Evolutionary conservation across 148 eudicot species (phyloP).

Genomic region (Camellia japonica): DNA sequence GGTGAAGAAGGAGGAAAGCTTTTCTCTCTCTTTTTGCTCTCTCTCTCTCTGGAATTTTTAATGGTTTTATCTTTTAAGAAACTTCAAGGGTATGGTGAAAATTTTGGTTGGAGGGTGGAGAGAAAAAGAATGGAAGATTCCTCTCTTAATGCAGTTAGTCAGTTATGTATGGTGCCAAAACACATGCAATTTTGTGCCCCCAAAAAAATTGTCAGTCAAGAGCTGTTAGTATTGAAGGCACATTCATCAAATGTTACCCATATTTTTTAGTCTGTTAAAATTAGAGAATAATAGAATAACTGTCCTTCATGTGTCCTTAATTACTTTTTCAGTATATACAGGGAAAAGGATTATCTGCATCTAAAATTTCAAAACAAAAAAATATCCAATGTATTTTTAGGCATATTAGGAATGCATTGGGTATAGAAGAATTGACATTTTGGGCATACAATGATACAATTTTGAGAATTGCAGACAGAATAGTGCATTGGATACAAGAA

Average conservation of each 20-base stretch:
- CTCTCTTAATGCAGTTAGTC: constrained; percentile 55
- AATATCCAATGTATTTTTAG: too few relatives aligned
- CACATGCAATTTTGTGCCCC: constrained; percentile 19
- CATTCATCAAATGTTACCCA: background rate
- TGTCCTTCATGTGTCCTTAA: too few relatives aligned
- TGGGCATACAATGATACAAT: too few relatives aligned
- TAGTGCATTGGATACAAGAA: too few relatives aligned
- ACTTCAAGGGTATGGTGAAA: constrained; percentile 11
- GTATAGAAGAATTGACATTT: too few relatives aligned
- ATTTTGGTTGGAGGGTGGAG: constrained; percentile 22
- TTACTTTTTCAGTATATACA: too few relatives aligned
- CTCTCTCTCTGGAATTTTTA: background rate
- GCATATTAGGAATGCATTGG: too few relatives aligned
- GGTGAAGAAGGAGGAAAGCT: background rate
- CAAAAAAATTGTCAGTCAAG: background rate
- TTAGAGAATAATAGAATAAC: background rate
- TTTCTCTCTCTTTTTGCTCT: constrained; percentile 2
- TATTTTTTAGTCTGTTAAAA: background rate
- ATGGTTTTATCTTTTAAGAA: constrained; percentile 18
- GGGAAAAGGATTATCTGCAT: too few relatives aligned
- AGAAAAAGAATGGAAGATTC: constrained; percentile 31
- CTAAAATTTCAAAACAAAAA: too few relatives aligned
- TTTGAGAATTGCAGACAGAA: too few relatives aligned
- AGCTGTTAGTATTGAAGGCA: background rate
- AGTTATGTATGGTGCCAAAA: constrained; percentile 30